A percentile compares a stretch with the other conserved stretches of the same genome.
These are phyloP conservation scores for Leishmania tarentolae DNA, from an alignment of 208 protist species.

Conservation along the genomic window DNA sequence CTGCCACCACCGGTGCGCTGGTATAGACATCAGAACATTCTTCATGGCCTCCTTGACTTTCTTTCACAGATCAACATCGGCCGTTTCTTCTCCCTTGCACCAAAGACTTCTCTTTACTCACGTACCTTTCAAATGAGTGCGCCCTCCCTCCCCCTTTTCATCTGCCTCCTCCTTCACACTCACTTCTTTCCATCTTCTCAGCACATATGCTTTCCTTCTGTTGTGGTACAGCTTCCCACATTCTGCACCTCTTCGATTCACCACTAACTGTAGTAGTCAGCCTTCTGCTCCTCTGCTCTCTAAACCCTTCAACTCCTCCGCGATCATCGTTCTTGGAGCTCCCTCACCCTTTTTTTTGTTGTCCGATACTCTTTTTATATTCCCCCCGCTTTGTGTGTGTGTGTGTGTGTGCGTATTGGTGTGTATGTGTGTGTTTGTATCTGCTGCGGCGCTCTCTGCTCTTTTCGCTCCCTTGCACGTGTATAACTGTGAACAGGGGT, in stretches of 20 bases:
- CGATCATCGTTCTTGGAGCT: constrained; percentile 11
- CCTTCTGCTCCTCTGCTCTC: not conserved
- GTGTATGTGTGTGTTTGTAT: not conserved
- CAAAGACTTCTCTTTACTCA: not conserved
- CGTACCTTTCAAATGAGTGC: not conserved
- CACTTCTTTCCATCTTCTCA: not conserved
- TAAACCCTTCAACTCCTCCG: not conserved
- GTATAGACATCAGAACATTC: not conserved
- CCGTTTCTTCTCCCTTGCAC: not conserved
- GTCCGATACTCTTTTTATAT: not conserved
- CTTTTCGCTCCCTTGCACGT: not conserved
- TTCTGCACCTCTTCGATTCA: not conserved
- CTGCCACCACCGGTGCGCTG: not conserved
- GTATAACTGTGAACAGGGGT: not conserved
- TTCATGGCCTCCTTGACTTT: not conserved
- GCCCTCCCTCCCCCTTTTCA: not conserved
- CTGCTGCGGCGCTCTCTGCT: not conserved
- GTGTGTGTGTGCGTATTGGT: not conserved
- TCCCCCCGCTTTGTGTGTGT: not conserved
- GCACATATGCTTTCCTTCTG: not conserved
- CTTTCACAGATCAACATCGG: not conserved
- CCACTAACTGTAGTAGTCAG: not conserved
- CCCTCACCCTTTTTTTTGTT: not conserved
- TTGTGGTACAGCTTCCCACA: not conserved
- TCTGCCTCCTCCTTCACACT: not conserved